Evolutionary conservation across 768 basidiomycete genomes (phyloP), one percentile per base, ranked within the genome.

Genomic region (Collybia sordida): DNA sequence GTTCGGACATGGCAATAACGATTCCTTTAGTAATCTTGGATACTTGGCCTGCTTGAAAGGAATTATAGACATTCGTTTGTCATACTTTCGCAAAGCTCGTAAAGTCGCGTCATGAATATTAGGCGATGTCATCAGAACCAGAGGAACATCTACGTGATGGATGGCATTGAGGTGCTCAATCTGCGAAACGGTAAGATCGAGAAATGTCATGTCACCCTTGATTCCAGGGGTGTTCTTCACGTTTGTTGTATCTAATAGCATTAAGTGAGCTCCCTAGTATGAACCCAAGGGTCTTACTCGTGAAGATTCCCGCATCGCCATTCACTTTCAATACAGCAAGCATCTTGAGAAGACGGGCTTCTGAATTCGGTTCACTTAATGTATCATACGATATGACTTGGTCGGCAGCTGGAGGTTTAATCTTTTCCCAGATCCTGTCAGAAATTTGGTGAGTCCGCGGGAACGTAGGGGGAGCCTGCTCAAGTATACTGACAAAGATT

Each of bases 101-200:
- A 86, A 77, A 27, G 90, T 93, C 65, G 94, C 91, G 39, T 92
- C 88, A 64, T 90, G 86, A 21, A 91, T 94, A 75, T 90, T 92
- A 79, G 94, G 94, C 27, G 90, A 92, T 60, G 90, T 93, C 93
- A 94, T 92, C 61, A 94, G 80, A 68, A 93, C 82, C 61, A 94
- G 84, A 12, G 90, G 91, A 34, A 93, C 85, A 69, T 93, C 83
- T 67, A 86, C 81, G 59, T 78, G 77, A 62, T 82, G 71, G 21
- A 75, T 75, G 41, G 80, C 80, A 74, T 92, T 92, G 62, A 93
- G 79, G 69, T 90, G 83, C 74, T 93, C 88, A 59, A 94, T 88
- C 70, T 93, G 92, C 56, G 88, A 79, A 47, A 93, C 86, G 42
- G 79, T 82, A 41, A 95, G 76, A 64, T 94, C 93, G 53, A 94